These are phyloP conservation scores for Aureobasidium lini DNA, from an alignment of 2,329 filamentous ascomycete species.

Conservation along the genomic window DNA sequence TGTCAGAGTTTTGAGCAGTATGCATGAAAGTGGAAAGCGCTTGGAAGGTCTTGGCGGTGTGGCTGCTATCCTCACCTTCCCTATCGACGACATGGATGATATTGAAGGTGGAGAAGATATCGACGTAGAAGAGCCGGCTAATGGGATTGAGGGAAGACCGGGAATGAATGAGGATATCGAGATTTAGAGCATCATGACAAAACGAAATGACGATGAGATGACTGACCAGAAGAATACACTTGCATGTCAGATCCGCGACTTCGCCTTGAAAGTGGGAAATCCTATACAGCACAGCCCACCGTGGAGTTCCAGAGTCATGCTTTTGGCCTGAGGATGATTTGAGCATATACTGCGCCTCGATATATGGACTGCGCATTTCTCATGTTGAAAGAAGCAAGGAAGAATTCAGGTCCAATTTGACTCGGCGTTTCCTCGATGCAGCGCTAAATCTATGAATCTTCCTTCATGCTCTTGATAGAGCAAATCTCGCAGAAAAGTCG, in stretches of 20 bases:
- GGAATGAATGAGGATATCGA: constrained; percentile 19
- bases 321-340: neutral
- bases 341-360: neutral
- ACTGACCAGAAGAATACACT: neutral
- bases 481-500: neutral
- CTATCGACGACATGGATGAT: constrained; percentile 57
- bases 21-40: constrained; percentile 86
- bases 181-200: constrained; percentile 13
- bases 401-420: neutral
- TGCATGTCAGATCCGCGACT: neutral
- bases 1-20: constrained; percentile 78
- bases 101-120: constrained; percentile 25
- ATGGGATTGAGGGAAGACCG: constrained; percentile 19
- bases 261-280: constrained; percentile 1
- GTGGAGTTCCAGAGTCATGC: neutral
- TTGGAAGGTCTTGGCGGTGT: constrained; percentile 79
- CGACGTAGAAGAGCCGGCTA: constrained; percentile 15
- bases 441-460: neutral
- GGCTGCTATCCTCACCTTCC: constrained; percentile 85
- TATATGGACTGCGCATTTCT: neutral
- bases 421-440: neutral
- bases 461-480: neutral
- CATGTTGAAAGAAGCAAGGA: neutral
- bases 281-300: neutral
- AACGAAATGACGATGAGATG: constrained; percentile 10